Base-by-base conservation (phyloP, 2,329 filamentous ascomycete species). In the Gaeumannomyces tritici region DNA sequence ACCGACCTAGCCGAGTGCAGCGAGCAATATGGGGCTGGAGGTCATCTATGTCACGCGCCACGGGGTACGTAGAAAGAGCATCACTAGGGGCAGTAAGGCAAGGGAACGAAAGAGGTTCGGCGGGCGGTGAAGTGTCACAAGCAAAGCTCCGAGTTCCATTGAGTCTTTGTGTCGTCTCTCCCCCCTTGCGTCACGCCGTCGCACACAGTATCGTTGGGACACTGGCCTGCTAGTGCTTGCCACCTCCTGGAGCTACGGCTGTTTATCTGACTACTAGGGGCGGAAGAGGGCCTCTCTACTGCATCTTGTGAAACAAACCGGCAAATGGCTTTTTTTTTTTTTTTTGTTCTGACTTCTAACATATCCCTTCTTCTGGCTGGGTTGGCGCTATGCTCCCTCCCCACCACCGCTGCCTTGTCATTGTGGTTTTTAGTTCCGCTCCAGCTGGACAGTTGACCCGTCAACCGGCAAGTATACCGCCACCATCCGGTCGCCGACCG, bases 401-500 rank as follows among this genome's bases (percentile, higher is more conserved):
- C 12, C 5, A n/a, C n/a, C n/a, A n/a, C 31, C 31, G 8, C 31
- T 31, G 31, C 12, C 8, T 11, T 11, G 8, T 11, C 31, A 31
- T 31, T 35, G 33, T 12, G 4, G 2, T 26, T 74, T 26, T 47
- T 51, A 96, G 93, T 96, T 96, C 75, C 91, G 95, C 65, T 88
- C 90, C 66, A 92, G 89, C 73, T 98, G 93, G 91, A 85, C 85
- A 56, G 90, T 98, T 64, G 88, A 98, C 75, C 85, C 87, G 57
- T 77, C 82, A 65, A 93, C 90, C 51, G 93, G 95, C 61, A 82
- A 81, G 68, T 98, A 98, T 78, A 83, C 82, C 62, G 80, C 89
- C 28, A 80, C 80, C 63, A 85, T 95, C 67, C 85, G 82, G 55
- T 91, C 90, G 51, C 93, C 95, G 0, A 98, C 95, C 7, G 90